These are phyloP conservation scores for Castanea mollissima DNA, from an alignment of 306 rosid genomes.

Conservation along the genomic window DNA sequence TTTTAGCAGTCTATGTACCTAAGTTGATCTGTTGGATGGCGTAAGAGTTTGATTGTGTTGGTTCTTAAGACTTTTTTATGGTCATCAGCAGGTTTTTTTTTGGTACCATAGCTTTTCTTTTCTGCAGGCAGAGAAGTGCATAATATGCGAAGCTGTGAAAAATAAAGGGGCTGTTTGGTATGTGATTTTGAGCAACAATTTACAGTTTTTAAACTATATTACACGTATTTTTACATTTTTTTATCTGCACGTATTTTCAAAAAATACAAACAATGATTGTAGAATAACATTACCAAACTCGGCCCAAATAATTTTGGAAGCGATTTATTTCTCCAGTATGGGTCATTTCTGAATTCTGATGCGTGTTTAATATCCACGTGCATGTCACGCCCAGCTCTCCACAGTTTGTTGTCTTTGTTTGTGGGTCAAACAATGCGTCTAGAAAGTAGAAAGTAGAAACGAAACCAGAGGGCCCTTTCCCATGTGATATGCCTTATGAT, in stretches of 20 bases:
- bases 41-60: background rate
- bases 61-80: background rate
- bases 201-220: too few relatives aligned
- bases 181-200: too few relatives aligned
- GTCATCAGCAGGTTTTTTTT: background rate
- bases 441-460: background rate
- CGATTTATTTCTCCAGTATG: background rate
- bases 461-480: conserved; percentile 22
- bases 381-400: background rate
- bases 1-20: too few relatives aligned
- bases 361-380: conserved; percentile 5
- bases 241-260: too few relatives aligned
- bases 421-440: conserved; percentile 17
- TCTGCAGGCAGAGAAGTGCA: background rate
- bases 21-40: too few relatives aligned
- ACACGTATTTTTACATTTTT: too few relatives aligned
- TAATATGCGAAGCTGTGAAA: conserved; percentile 5
- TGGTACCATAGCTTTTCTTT: background rate
- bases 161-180: too few relatives aligned
- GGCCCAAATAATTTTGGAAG: background rate
- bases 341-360: background rate
- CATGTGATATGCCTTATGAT: conserved; percentile 22
- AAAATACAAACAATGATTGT: too few relatives aligned
- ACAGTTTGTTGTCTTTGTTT: conserved; percentile 3
- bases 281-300: too few relatives aligned